These are phyloP conservation scores for Toxicodendron radicans DNA, from an alignment of 345 rosid species.

Conservation along the genomic window DNA sequence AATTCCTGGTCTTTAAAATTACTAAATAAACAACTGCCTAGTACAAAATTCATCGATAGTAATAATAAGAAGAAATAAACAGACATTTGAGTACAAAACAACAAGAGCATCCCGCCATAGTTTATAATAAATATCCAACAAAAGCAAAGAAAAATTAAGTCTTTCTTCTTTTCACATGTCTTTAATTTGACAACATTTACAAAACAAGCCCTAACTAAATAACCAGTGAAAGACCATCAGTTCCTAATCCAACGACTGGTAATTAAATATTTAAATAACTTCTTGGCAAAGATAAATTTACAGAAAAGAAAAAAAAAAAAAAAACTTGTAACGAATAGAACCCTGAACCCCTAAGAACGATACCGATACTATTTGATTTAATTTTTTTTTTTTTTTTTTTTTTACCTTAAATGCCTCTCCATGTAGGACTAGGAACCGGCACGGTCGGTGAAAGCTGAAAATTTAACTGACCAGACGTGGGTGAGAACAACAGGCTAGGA, in stretches of 20 bases:
- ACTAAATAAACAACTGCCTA: background rate
- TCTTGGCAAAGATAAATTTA: slow-evolving; percentile 19
- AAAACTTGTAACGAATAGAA: background rate
- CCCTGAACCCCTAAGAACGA: slow-evolving; percentile 13
- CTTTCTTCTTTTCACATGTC: background rate
- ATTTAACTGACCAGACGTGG: slow-evolving; percentile 53
- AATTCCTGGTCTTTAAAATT: background rate
- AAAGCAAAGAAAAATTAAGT: background rate
- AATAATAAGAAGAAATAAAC: background rate
- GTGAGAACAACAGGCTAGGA: slow-evolving; percentile 61
- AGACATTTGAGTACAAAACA: background rate
- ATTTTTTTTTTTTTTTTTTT: background rate
- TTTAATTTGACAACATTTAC: slow-evolving; percentile 11
- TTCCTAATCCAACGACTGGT: slow-evolving; percentile 16
- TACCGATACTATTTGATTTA: background rate
- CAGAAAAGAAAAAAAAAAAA: background rate
- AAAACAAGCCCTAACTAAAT: slow-evolving; percentile 6
- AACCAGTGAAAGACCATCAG: background rate
- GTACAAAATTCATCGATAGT: background rate
- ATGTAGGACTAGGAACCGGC: slow-evolving; percentile 69
- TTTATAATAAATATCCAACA: slow-evolving; percentile 1
- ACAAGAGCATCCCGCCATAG: slow-evolving; percentile 4
- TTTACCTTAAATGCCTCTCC: slow-evolving; percentile 51
- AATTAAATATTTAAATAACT: slow-evolving; percentile 23
- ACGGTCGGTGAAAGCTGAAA: slow-evolving; percentile 73